Evolutionary conservation across 768 basidiomycete species (phyloP).

Genomic region (Boletus huronensis): DNA sequence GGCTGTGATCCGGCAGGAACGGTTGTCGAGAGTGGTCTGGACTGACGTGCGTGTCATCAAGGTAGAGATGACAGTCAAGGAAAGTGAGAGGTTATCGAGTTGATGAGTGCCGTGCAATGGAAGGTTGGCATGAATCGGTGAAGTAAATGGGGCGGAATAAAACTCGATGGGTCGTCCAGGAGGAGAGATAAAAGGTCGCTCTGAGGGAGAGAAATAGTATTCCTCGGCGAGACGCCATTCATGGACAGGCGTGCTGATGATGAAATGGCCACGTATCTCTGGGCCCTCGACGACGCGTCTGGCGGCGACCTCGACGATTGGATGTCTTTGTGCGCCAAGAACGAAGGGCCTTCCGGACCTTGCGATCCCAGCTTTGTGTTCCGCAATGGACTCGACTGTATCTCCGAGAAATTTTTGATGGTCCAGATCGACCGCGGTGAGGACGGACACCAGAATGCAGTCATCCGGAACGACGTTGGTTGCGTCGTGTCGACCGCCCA

Average conservation of each 20-base stretch:
- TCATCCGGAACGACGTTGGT: slow-evolving; percentile 83
- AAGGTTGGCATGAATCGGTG: slow-evolving; percentile 47
- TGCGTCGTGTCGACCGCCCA: slow-evolving; percentile 91
- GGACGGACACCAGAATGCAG: slow-evolving; percentile 68
- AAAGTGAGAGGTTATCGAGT: slow-evolving; percentile 74
- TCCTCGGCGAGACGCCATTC: slow-evolving; percentile 33
- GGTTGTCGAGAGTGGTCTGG: slow-evolving; percentile 13
- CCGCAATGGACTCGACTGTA: slow-evolving; percentile 69
- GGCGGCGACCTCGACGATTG: slow-evolving; percentile 45
- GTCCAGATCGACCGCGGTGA: slow-evolving; percentile 88
- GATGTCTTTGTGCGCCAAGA: slow-evolving; percentile 58
- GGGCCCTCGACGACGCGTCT: slow-evolving; percentile 37
- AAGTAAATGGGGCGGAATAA: slow-evolving; percentile 41
- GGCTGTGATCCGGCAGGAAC: slow-evolving; percentile 40
- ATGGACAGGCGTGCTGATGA: slow-evolving; percentile 34
- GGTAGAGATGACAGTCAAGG: slow-evolving; percentile 57
- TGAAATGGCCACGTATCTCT: slow-evolving; percentile 40
- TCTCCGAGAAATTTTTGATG: slow-evolving; percentile 88
- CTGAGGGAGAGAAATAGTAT: slow-evolving; percentile 33
- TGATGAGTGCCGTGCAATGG: slow-evolving; percentile 83
- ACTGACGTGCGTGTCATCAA: slow-evolving; percentile 43
- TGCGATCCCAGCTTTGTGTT: slow-evolving; percentile 82
- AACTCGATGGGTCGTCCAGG: slow-evolving; percentile 42
- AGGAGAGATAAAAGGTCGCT: slow-evolving; percentile 32
- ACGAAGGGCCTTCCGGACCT: slow-evolving; percentile 60